Conservation (phyloP, 2,329 filamentous ascomycete genomes). For the Fusarium dimerum region DNA sequence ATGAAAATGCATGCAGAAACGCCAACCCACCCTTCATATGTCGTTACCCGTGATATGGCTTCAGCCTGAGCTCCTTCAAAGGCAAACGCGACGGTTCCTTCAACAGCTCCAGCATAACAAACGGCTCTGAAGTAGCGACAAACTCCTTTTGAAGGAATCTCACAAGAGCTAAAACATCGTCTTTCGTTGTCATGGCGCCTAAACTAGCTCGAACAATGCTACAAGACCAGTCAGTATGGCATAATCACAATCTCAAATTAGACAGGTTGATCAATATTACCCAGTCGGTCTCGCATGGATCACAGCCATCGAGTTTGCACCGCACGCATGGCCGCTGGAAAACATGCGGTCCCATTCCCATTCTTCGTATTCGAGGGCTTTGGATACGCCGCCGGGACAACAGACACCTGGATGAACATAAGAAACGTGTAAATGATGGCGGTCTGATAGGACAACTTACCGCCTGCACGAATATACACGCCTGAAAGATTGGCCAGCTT, state of each 20-base stretch:
- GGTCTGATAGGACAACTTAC: constrained; percentile 25
- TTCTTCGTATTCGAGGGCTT: constrained; percentile 51
- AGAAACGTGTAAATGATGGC: neutral
- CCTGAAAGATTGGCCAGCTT: constrained; percentile 52
- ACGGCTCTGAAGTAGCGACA: constrained; percentile 3
- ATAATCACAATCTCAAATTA: constrained; percentile 8
- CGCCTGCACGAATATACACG: constrained; percentile 61
- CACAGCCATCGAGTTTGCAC: constrained; percentile 52
- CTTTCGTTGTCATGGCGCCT: constrained; percentile 60
- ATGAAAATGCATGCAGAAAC: too few species aligned
- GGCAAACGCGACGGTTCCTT: constrained; percentile 11
- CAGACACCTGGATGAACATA: constrained; percentile 42
- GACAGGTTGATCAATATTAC: constrained; percentile 29
- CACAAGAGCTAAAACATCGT: constrained; percentile 54
- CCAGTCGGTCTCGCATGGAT: constrained; percentile 57
- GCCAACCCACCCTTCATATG: too few species aligned
- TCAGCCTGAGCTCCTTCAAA: constrained; percentile 14
- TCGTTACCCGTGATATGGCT: constrained; percentile 4
- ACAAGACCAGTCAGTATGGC: neutral
- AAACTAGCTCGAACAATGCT: constrained; percentile 62
- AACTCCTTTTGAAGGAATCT: constrained; percentile 41
- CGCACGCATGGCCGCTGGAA: constrained; percentile 59
- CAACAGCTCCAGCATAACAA: constrained; percentile 11
- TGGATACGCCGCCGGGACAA: constrained; percentile 48
- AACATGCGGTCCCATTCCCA: constrained; percentile 57